Conservation (phyloP, 495 filamentous ascomycete genomes). For the Daldinia childiae region DNA sequence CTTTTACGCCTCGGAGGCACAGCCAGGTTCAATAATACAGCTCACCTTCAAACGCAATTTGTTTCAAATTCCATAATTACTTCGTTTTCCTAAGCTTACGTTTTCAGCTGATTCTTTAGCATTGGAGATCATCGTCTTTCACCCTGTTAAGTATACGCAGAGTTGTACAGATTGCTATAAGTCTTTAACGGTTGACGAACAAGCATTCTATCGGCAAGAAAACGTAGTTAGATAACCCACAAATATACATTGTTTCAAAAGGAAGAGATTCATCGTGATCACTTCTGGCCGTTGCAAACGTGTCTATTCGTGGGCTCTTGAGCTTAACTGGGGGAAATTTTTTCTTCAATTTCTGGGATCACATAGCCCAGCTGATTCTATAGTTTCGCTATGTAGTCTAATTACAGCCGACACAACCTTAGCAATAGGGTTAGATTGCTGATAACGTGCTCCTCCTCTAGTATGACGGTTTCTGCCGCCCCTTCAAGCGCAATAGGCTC, state of each 20-base stretch:
- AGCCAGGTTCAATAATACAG: background rate
- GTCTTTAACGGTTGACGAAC: background rate
- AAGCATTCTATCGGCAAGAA: background rate
- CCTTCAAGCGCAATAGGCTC: conserved; percentile 24
- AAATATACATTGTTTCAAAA: background rate
- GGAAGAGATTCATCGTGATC: background rate
- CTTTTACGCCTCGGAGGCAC: background rate
- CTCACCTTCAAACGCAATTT: conserved; percentile 12
- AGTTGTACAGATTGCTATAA: background rate
- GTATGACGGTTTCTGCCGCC: conserved; percentile 23
- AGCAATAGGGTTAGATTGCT: conserved; percentile 32
- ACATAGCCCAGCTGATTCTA: background rate
- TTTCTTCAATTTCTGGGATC: too few species aligned
- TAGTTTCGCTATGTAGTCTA: background rate
- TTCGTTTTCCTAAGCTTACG: background rate
- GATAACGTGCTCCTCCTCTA: conserved; percentile 39
- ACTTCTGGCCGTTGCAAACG: background rate
- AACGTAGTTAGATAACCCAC: background rate
- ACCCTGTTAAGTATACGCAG: background rate
- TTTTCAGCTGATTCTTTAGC: background rate
- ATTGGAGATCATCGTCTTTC: background rate
- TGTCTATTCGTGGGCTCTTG: background rate
- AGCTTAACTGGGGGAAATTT: background rate
- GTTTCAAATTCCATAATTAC: conserved; percentile 17
- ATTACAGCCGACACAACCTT: conserved; percentile 37